Percentiles rank a stretch among this genome's conserved stretches.
phyloP scores from a whole-genome alignment of 345 rosid species.

The Populus euphratica region DNA sequence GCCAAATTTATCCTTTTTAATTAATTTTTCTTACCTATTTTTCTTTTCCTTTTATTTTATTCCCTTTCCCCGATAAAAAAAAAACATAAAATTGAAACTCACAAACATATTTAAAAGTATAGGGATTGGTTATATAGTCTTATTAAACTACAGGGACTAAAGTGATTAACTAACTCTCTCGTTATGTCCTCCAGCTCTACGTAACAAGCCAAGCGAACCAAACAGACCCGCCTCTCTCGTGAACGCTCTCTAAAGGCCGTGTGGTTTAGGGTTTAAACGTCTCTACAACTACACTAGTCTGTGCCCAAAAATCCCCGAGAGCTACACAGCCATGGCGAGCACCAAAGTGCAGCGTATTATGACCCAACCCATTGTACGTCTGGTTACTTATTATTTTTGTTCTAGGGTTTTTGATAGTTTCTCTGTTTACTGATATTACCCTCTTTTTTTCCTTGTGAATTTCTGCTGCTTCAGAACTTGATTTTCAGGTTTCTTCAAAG shows the following conservation, averaged over 20 bases:
- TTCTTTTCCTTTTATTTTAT: too few species aligned
- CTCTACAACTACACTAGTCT: background rate
- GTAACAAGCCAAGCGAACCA: background rate
- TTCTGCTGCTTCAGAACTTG: conserved; percentile 52
- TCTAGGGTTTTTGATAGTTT: background rate
- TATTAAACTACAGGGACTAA: too few species aligned
- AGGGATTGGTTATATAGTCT: too few species aligned
- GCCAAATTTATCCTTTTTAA: too few species aligned
- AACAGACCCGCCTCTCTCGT: background rate
- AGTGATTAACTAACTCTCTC: too few species aligned
- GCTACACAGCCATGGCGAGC: conserved; percentile 61
- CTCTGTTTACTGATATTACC: background rate
- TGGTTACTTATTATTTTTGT: background rate
- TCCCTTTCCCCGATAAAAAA: too few species aligned
- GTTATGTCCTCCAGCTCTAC: too few species aligned
- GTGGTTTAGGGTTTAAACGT: conserved; percentile 1
- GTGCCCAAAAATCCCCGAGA: conserved; percentile 8
- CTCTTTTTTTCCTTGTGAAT: background rate
- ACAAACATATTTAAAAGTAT: too few species aligned
- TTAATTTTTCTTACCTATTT: too few species aligned
- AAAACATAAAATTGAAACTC: too few species aligned
- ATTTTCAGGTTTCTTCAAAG: conserved; percentile 96
- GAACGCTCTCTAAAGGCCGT: background rate
- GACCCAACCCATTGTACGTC: conserved; percentile 73
- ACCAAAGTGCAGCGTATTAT: conserved; percentile 81